phyloP scores from a whole-genome alignment of 2,329 filamentous ascomycete species.

The Fusarium miscanthi region DNA sequence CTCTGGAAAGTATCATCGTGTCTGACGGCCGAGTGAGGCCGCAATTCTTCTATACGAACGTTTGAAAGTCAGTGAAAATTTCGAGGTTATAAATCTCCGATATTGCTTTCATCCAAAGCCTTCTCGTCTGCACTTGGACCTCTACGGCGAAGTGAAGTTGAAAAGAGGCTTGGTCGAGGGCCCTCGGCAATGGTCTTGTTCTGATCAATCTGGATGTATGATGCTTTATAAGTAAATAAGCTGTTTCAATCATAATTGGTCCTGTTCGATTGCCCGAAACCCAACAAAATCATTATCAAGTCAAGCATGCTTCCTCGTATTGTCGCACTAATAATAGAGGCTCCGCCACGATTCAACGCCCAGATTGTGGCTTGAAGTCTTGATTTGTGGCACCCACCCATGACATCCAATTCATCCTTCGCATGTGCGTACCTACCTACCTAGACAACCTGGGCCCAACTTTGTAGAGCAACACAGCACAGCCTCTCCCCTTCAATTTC shows the following conservation, averaged over 20 bases:
- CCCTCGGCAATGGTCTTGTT: not conserved
- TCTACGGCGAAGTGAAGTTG: not conserved
- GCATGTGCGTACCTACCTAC: not conserved
- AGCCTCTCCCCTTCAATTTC: not conserved
- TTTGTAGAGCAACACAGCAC: not conserved
- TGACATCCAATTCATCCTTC: slow-evolving; percentile 9
- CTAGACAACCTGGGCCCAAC: not conserved
- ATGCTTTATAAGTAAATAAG: not conserved
- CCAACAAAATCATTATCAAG: not conserved
- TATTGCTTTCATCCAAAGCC: not conserved
- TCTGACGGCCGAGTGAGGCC: not conserved
- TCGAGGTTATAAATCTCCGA: not conserved
- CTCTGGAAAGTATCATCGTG: not conserved
- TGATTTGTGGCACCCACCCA: slow-evolving; percentile 8
- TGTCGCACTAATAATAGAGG: not conserved
- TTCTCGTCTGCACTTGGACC: not conserved
- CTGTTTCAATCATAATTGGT: not conserved
- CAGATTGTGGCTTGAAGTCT: slow-evolving; percentile 29
- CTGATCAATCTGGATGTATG: not conserved
- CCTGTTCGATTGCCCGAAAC: not conserved
- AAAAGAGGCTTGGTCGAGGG: not conserved
- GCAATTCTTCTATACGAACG: not conserved
- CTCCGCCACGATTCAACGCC: slow-evolving; percentile 15
- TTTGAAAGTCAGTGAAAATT: not conserved
- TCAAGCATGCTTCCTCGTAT: not conserved